Conservation (phyloP, 768 basidiomycete species). For the Termitomyces sp. region DNA sequence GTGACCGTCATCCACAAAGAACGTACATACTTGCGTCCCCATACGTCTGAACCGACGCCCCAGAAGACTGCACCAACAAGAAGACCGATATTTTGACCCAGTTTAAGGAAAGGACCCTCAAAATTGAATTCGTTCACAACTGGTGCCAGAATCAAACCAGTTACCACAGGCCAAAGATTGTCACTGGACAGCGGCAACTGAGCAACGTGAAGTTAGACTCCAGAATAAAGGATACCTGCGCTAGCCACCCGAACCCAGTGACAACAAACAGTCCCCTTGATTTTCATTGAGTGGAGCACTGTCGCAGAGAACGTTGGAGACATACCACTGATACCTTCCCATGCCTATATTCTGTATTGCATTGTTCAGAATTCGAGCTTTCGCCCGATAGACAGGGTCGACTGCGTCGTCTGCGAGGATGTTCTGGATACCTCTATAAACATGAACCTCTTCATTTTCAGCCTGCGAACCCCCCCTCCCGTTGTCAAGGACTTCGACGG, state of each 20-base stretch:
- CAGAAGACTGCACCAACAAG: background rate
- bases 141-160: background rate
- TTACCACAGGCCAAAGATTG: conserved; percentile 63
- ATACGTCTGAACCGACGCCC: background rate
- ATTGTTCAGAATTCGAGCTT: conserved; percentile 52
- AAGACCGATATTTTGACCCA: background rate
- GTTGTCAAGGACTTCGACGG: background rate
- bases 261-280: conserved; percentile 64
- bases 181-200: conserved; percentile 35
- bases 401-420: conserved; percentile 20
- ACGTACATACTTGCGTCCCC: conserved; percentile 55
- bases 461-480: no score
- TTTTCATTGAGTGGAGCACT: background rate
- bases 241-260: conserved; percentile 74
- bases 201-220: background rate
- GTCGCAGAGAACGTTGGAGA: background rate
- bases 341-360: conserved; percentile 67
- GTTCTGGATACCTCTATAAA: conserved; percentile 1
- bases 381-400: conserved; percentile 57
- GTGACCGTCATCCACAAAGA: background rate
- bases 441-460: background rate
- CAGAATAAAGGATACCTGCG: conserved; percentile 38
- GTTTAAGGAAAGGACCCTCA: background rate
- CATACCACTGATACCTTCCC: conserved; percentile 60
- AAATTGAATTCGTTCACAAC: background rate